phyloP scores from a whole-genome alignment of 1,284 basidiomycete species.

The Rhodotorula glutinis region DNA sequence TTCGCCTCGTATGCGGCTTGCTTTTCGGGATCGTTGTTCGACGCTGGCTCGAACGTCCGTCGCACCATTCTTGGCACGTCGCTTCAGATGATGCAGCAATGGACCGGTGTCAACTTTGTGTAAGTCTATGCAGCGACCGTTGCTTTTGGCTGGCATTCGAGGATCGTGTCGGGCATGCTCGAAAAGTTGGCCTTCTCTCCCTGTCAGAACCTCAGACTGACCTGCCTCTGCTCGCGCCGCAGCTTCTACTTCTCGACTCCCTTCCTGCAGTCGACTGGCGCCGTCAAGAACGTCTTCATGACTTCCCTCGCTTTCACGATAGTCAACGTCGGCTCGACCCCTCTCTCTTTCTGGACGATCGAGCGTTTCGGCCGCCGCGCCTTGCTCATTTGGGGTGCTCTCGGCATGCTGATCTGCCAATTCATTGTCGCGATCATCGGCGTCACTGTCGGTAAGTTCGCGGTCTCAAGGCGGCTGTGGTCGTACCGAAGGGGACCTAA shows the following conservation, averaged over 20 bases:
- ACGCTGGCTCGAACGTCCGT: conserved; percentile 43
- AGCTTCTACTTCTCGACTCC: conserved; percentile 41
- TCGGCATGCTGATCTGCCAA: conserved; percentile 59
- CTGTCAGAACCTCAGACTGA: conserved; percentile 38
- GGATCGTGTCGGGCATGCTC: too few species aligned
- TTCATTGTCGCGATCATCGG: conserved; percentile 45
- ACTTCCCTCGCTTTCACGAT: conserved; percentile 48
- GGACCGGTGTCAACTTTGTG: conserved; percentile 45
- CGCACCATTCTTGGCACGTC: conserved; percentile 43
- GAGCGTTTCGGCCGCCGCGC: conserved; percentile 46
- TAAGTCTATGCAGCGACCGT: conserved; percentile 24
- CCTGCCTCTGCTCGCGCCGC: conserved; percentile 35
- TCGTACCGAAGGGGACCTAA: too few species aligned
- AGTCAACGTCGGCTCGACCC: conserved; percentile 47
- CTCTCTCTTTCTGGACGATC: conserved; percentile 46
- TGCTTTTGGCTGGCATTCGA: neutral
- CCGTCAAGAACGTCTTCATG: conserved; percentile 37
- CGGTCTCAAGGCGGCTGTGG: too few species aligned
- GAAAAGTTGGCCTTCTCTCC: neutral
- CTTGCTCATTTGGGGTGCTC: conserved; percentile 65
- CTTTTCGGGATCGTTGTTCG: conserved; percentile 38
- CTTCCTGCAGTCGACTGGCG: conserved; percentile 42
- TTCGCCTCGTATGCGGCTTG: conserved; percentile 35
- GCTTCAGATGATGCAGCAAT: conserved; percentile 46
- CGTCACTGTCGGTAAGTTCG: conserved; percentile 23